Percentiles rank a stretch among this genome's conserved stretches.
These are phyloP conservation scores for Celoporthe dispersa DNA, from an alignment of 2,329 filamentous ascomycete species.

Conservation along the genomic window DNA sequence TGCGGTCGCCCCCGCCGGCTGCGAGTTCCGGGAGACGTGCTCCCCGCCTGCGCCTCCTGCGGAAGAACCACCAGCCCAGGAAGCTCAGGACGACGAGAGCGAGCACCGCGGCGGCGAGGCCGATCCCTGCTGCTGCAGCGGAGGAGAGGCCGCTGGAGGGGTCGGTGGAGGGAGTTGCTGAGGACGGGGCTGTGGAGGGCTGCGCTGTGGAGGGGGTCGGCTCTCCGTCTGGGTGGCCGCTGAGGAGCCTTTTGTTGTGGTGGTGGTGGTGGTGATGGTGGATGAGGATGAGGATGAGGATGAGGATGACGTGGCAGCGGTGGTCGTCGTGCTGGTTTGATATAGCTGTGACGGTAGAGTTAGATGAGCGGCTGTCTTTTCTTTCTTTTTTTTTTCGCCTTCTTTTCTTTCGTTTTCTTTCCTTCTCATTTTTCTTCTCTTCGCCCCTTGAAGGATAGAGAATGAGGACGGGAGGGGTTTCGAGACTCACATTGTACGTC, in stretches of 20 bases:
- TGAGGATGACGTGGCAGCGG: background rate
- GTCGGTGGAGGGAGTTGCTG: background rate
- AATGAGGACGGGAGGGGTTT: background rate
- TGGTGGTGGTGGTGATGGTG: no score
- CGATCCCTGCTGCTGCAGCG: conserved; percentile 15
- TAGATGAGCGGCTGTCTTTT: background rate
- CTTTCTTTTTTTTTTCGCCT: background rate
- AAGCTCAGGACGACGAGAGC: background rate
- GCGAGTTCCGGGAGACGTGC: background rate
- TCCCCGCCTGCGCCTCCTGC: conserved; percentile 6
- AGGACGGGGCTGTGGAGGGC: background rate
- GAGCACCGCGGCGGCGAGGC: background rate
- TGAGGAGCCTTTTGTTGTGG: background rate
- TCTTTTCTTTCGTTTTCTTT: background rate
- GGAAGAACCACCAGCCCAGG: background rate
- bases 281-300: no score
- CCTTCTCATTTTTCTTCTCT: no score
- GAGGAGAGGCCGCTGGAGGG: conserved; percentile 7
- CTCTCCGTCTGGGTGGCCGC: background rate
- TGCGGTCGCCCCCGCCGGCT: background rate
- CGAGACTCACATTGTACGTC: conserved; percentile 2
- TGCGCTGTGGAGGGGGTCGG: background rate
- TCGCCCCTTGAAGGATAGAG: background rate
- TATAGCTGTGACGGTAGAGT: background rate
- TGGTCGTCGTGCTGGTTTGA: background rate